phyloP scores from a whole-genome alignment of 164 flowering plant genomes.

The Echeveria elegans region DNA sequence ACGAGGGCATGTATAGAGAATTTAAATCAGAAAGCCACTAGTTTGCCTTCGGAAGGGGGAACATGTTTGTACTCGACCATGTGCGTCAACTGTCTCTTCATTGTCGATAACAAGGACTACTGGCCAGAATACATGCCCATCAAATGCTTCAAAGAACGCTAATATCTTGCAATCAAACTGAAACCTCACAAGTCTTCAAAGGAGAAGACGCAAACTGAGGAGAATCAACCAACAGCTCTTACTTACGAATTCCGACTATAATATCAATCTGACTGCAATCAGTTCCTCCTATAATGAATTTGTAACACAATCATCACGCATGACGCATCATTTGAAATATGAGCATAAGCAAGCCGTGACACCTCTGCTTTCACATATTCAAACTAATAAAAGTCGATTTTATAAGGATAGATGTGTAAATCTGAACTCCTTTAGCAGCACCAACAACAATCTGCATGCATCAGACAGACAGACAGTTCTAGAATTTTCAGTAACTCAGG shows the following conservation, averaged over 20 bases:
- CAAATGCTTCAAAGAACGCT: background rate
- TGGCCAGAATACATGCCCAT: too few relatives aligned
- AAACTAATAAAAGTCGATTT: background rate
- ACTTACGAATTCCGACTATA: background rate
- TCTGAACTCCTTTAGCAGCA: slow-evolving; percentile 1
- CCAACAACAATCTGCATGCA: background rate
- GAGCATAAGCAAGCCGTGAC: background rate
- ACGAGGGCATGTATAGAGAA: background rate
- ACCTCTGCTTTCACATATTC: background rate
- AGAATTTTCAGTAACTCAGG: background rate
- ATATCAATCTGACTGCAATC: background rate
- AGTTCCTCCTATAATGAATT: too few relatives aligned
- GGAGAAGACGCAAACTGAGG: too few relatives aligned
- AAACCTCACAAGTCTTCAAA: too few relatives aligned
- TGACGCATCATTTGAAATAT: background rate
- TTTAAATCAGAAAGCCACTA: slow-evolving; percentile 13
- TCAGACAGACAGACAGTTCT: background rate
- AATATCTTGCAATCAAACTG: background rate
- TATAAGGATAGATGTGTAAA: background rate
- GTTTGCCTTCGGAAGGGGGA: slow-evolving; percentile 31
- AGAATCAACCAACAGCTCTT: too few relatives aligned
- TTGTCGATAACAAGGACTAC: slow-evolving; percentile 24
- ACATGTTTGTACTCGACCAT: slow-evolving; percentile 32
- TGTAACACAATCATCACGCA: background rate
- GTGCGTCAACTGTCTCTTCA: slow-evolving; percentile 38